These are phyloP conservation scores for Seiridium cupressi DNA, from an alignment of 2,329 filamentous ascomycete genomes.

Conservation along the genomic window DNA sequence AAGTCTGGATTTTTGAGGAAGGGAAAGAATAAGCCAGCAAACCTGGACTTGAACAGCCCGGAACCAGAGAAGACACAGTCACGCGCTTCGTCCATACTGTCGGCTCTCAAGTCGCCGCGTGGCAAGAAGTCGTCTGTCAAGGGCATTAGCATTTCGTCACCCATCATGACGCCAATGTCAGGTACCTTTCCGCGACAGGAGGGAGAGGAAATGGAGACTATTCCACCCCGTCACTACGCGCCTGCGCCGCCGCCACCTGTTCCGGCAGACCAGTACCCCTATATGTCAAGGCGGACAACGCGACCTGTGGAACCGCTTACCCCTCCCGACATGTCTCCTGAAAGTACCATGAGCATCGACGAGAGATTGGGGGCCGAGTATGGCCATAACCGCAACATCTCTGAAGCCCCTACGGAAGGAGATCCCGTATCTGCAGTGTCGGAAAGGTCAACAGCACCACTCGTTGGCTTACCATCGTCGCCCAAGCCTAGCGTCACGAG, in stretches of 20 bases:
- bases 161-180: slow-evolving; percentile 63
- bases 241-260: slow-evolving; percentile 57
- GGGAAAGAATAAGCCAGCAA: slow-evolving; percentile 32
- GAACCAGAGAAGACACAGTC: slow-evolving; percentile 53
- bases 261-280: slow-evolving; percentile 43
- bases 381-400: slow-evolving; percentile 34
- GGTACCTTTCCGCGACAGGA: slow-evolving; percentile 56
- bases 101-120: slow-evolving; percentile 59
- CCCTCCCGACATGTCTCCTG: slow-evolving; percentile 43
- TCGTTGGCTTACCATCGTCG: slow-evolving; percentile 50
- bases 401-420: slow-evolving; percentile 36
- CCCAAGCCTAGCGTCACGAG: slow-evolving; percentile 36
- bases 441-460: slow-evolving; percentile 47
- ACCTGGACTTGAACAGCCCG: slow-evolving; percentile 35
- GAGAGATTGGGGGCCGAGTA: slow-evolving; percentile 49
- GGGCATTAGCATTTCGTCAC: slow-evolving; percentile 60
- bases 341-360: slow-evolving; percentile 53
- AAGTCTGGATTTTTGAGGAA: slow-evolving; percentile 50
- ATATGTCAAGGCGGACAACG: slow-evolving; percentile 27
- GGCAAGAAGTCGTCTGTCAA: slow-evolving; percentile 44
- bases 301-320: slow-evolving; percentile 41
- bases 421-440: slow-evolving; percentile 53
- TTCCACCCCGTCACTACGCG: slow-evolving; percentile 57
- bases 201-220: slow-evolving; percentile 54
- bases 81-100: slow-evolving; percentile 57